Base-by-base conservation (phyloP, 1,284 basidiomycete genomes). In the Apiotrichum mycotoxinovorans region DNA sequence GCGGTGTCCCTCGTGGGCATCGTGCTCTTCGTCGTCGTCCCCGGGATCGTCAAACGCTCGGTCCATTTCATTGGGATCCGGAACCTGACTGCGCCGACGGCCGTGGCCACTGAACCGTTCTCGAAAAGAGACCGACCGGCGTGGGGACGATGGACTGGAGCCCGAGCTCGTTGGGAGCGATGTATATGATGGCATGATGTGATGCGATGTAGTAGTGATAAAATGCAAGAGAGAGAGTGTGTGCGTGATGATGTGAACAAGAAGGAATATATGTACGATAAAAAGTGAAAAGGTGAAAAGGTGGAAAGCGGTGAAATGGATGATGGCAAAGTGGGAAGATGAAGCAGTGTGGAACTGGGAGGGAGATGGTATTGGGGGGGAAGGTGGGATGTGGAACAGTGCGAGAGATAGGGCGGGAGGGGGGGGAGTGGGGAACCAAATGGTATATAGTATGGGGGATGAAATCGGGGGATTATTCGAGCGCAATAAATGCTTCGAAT, bases 31-130 rank as follows among this genome's bases (percentile, higher is more conserved):
- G 33, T 70, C 70, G 44, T 65, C 65, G 40, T 66, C 63, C 30
- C 35, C 61, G 0, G 70, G 70, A 17, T 59, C 72, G 45, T 76
- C 74, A 48, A 78, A 78, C 11, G 76, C 75, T 15, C 70, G 72
- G 52, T 76, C 74, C 75, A 78, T 76, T 60, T 78, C 76, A 34
- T 67, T 61, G 4, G 74, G 69, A 62, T 76, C 72, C 5, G 74
- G 73, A 18, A 73, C 42, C 12, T 50, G 44, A 33, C 54, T 54
- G 37, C 63, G 56, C 26, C 45, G 60, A n/a, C 52, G 56, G 22
- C 54, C 59, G 37, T 52, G 57, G 27, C 34, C 53, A 42, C n/a
- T 43, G 40, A 51, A 40, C 27, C 52, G 65, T 51, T 20, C 63
- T 18, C 48, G 61, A 51, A 70, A 66, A 25, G 67, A 66, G 34